Evolutionary conservation across 2,329 filamentous ascomycete genomes (phyloP).

Genomic region (Aphanoascus verrucosus): DNA sequence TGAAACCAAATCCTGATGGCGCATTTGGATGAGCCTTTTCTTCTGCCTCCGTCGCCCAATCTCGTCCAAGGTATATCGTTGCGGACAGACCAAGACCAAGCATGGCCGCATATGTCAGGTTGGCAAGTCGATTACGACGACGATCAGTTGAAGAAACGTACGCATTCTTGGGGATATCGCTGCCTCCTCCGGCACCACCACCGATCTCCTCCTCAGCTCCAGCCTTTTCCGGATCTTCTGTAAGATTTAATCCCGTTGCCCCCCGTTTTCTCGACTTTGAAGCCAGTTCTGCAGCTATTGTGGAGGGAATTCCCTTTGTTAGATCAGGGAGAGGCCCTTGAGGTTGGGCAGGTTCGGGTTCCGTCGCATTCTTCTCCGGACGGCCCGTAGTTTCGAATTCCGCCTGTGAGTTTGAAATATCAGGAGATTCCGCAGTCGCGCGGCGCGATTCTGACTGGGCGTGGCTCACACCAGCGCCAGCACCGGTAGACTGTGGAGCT

Average conservation of each 20-base stretch:
- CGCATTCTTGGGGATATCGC: conserved; percentile 59
- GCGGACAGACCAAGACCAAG: conserved; percentile 47
- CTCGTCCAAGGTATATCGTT: conserved; percentile 67
- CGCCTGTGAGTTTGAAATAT: conserved; percentile 26
- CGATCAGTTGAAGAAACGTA: conserved; percentile 88
- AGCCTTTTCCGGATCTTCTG: conserved; percentile 38
- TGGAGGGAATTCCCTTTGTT: conserved; percentile 89
- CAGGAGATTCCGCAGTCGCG: conserved; percentile 12
- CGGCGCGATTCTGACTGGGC: neutral
- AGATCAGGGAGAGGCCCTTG: conserved; percentile 72
- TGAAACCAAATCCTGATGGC: conserved; percentile 67
- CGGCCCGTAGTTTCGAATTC: conserved; percentile 28
- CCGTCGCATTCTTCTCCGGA: conserved; percentile 18
- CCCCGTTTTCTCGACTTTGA: conserved; percentile 29
- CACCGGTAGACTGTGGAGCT: conserved; percentile 20
- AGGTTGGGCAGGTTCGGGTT: conserved; percentile 27
- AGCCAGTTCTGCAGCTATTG: conserved; percentile 64
- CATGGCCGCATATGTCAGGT: conserved; percentile 58
- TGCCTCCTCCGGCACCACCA: conserved; percentile 41
- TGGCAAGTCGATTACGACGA: conserved; percentile 63
- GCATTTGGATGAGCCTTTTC: conserved; percentile 56
- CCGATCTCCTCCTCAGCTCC: conserved; percentile 32
- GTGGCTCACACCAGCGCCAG: conserved; percentile 21
- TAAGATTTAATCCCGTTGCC: conserved; percentile 39
- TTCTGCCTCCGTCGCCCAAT: conserved; percentile 72